Evolutionary conservation across 2,329 filamentous ascomycete genomes (phyloP).

Genomic region (Hypoxylon sp.): DNA sequence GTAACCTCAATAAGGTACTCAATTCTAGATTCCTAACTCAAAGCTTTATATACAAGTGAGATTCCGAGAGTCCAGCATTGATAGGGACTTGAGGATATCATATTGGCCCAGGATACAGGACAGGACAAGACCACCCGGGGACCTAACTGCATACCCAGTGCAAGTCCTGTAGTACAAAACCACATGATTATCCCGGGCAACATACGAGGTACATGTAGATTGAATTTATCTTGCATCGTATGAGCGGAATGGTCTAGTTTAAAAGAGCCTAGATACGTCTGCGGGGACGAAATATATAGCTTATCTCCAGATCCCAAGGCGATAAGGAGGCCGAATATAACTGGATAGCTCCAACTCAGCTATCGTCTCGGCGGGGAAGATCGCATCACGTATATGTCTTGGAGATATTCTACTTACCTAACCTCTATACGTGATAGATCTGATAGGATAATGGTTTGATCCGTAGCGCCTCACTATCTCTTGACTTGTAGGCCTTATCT

Average conservation of each 20-base stretch:
- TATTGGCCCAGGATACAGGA: too few species aligned
- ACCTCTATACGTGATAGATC: conserved; percentile 19
- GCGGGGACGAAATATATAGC: conserved; percentile 22
- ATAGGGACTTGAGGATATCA: too few species aligned
- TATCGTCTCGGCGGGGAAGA: conserved; percentile 37
- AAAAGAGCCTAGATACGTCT: conserved; percentile 4
- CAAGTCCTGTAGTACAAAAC: background rate
- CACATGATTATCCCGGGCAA: background rate
- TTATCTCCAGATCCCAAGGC: conserved; percentile 20
- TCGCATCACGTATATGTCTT: conserved; percentile 30
- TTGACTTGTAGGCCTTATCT: conserved; percentile 41
- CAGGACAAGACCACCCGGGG: too few species aligned
- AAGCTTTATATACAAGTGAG: too few species aligned
- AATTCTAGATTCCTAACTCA: too few species aligned
- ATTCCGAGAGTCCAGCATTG: too few species aligned
- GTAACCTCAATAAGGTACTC: too few species aligned
- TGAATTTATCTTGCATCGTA: background rate
- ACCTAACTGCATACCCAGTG: too few species aligned
- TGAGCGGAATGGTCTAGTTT: background rate
- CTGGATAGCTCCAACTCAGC: conserved; percentile 13
- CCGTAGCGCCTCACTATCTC: conserved; percentile 33
- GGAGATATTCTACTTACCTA: conserved; percentile 35
- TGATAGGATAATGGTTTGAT: conserved; percentile 17
- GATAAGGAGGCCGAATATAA: conserved; percentile 31
- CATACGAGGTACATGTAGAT: background rate